Evolutionary conservation across 805 yeast species (phyloP).

Genomic region (Metschnikowia shivogae): DNA sequence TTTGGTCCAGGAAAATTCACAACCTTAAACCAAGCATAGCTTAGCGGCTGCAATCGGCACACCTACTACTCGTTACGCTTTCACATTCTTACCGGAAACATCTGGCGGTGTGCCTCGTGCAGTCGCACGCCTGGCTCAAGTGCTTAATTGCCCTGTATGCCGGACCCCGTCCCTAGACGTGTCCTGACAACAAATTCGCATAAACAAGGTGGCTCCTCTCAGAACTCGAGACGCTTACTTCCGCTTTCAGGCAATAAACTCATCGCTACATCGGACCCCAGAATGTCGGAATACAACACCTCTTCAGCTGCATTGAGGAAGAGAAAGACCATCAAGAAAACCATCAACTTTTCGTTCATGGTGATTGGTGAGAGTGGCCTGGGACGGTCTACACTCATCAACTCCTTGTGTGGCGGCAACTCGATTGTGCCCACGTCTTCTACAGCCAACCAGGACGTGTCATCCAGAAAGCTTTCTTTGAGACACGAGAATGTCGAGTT

Average conservation of each 20-base stretch:
- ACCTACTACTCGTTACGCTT: background rate
- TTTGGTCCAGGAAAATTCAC: too few species aligned
- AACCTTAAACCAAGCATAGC: background rate
- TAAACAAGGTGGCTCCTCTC: background rate
- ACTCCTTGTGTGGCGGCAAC: slow-evolving; percentile 84
- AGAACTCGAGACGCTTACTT: background rate
- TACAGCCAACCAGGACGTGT: slow-evolving; percentile 56
- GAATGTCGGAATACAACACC: slow-evolving; percentile 21
- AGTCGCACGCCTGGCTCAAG: background rate
- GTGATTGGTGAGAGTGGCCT: slow-evolving; percentile 83
- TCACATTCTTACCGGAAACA: slow-evolving; percentile 1
- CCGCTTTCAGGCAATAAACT: background rate
- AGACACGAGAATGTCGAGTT: slow-evolving; percentile 80
- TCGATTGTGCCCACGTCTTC: slow-evolving; percentile 67
- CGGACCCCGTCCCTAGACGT: slow-evolving; percentile 4
- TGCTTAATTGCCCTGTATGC: background rate
- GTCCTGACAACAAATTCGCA: slow-evolving; percentile 5
- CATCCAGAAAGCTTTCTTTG: slow-evolving; percentile 47
- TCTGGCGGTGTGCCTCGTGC: background rate
- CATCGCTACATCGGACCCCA: background rate
- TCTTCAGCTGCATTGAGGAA: slow-evolving; percentile 47
- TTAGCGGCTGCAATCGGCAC: too few species aligned
- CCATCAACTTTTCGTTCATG: slow-evolving; percentile 81
- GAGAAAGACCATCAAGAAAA: slow-evolving; percentile 76
- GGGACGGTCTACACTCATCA: slow-evolving; percentile 90